Conservation (phyloP, 371 early-diverging fungal species). For the Mycotypha africana region DNA sequence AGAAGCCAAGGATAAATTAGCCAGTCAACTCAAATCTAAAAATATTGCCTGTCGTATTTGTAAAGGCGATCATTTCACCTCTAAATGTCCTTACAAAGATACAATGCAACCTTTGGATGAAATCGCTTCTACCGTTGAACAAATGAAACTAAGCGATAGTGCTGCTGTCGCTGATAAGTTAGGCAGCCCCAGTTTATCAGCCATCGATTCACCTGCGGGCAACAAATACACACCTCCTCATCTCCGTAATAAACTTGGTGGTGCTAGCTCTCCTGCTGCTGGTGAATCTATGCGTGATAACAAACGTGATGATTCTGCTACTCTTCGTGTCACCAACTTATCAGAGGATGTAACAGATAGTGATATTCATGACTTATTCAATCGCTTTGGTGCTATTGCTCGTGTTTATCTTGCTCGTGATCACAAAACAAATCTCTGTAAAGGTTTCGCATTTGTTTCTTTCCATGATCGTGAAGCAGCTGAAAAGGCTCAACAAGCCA, state of each 20-base stretch:
- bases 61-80: conserved; percentile 94
- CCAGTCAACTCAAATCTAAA: conserved; percentile 54
- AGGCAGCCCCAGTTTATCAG: not conserved
- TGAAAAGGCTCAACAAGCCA: conserved; percentile 74
- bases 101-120: conserved; percentile 74
- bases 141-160: conserved; percentile 31
- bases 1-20: conserved; percentile 41
- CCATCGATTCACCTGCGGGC: conserved; percentile 33
- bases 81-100: conserved; percentile 97
- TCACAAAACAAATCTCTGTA: conserved; percentile 81
- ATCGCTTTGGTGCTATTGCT: conserved; percentile 74
- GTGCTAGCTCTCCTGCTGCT: conserved; percentile 32
- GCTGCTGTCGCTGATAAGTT: conserved; percentile 21
- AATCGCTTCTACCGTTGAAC: conserved; percentile 40
- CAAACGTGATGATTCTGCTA: conserved; percentile 77
- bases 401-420: conserved; percentile 86
- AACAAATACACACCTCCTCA: conserved; percentile 84
- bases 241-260: conserved; percentile 62
- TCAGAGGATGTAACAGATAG: conserved; percentile 88
- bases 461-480: conserved; percentile 80
- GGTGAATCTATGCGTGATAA: conserved; percentile 51
- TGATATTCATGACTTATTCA: conserved; percentile 87
- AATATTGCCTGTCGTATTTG: conserved; percentile 95
- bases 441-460: conserved; percentile 95
- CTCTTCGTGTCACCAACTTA: conserved; percentile 93